Base-by-base conservation (phyloP, 163 green algal species). In the Scenedesmus sp. region DNA sequence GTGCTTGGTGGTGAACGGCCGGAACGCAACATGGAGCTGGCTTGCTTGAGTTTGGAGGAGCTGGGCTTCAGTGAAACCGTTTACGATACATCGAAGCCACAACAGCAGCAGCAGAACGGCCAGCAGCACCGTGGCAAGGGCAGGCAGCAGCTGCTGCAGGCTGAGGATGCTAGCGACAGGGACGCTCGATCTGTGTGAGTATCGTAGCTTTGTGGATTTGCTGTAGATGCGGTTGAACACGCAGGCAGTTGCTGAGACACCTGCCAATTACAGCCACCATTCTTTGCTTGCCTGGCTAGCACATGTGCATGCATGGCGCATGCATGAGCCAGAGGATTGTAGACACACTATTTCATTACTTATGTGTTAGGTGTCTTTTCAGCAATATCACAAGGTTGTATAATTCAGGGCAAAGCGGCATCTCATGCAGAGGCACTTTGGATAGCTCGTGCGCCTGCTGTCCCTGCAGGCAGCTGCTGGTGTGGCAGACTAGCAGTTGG, bases 141-240 rank as follows among this genome's bases (percentile, higher is more conserved):
- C 70, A 46, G 70, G 70, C 18, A 84, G 77, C 77, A 86, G 46
- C 79, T 62, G 79, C 79, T 26, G 23, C 70, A 79, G 70, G 70
- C 70, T 79, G 70, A 79, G 70, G 70, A 79, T 23, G 46, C 70
- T 3, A 2, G 52, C 20, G 84, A 64, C 59, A 46, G 26, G 23
- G 84, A 88, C 52, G 84, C 52, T 10, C 34, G 84, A 62, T 74
- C 52, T 64, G 84, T 88, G n/a, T 88, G 67, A 62, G 84, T 88
- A 16, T 13, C 3, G 0, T 77, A 81, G 15, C 60, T 62, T 23
- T 4, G 9, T 13, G 46, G 18, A 4, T 46, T n/a, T 8, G 20
- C 2, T 79, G 23, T 8, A 2, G 70, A 79, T 15, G 23, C 6
- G 4, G 23, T 20, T 52, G 52, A 1, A 52, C 70, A 52, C 20